A percentile compares a stretch with the other conserved stretches of the same genome.
phyloP scores from a whole-genome alignment of 2,329 filamentous ascomycete species.

The Fusarium sp. region DNA sequence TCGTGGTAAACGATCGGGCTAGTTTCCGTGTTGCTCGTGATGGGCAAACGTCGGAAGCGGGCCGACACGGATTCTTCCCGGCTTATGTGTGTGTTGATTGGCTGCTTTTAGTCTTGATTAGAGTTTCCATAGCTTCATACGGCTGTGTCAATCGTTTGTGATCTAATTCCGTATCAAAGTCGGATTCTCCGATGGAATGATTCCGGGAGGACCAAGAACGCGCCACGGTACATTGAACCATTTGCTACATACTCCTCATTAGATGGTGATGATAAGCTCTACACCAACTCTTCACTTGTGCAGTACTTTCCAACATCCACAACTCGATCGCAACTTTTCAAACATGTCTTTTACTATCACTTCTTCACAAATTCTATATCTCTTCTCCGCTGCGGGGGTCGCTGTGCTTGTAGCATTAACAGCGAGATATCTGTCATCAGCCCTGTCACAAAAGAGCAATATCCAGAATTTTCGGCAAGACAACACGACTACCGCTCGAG shows the following conservation, averaged over 20 bases:
- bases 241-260: no score
- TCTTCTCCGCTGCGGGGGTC: conserved; percentile 44
- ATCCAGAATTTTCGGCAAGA: neutral
- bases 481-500: conserved; percentile 38
- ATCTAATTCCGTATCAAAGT: neutral
- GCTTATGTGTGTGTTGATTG: rapidly evolving
- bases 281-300: neutral
- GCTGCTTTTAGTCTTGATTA: rapidly evolving
- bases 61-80: conserved; percentile 14
- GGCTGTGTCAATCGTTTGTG: no score
- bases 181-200: neutral
- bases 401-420: conserved; percentile 50
- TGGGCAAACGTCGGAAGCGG: neutral
- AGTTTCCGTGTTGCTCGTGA: neutral
- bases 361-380: conserved; percentile 5
- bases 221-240: no score
- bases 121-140: neutral
- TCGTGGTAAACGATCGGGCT: neutral
- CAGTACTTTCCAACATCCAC: neutral
- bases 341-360: neutral
- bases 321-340: neutral
- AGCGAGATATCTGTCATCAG: conserved; percentile 40
- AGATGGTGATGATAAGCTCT: neutral
- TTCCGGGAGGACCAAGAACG: neutral
- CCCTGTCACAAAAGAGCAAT: conserved; percentile 7